Base-by-base conservation (phyloP, 495 filamentous ascomycete species). In the Bacidia gigantensis region DNA sequence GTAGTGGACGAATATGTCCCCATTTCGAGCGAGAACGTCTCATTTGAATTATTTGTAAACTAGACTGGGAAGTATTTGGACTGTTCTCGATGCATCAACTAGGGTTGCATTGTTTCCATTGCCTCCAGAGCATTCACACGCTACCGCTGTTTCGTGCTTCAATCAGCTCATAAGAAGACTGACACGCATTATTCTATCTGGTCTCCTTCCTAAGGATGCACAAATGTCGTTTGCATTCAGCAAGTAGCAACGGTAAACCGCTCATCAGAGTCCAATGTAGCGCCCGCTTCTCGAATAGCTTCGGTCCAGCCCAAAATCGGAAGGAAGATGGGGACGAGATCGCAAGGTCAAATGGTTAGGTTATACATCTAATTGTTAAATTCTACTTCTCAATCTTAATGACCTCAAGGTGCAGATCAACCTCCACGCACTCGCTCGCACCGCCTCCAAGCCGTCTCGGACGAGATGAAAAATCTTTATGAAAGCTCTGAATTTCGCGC, bases 131-230 rank as follows among this genome's bases (percentile, higher is more conserved):
- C n/a, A n/a, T n/a, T n/a, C n/a, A n/a, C n/a, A n/a, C n/a, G n/a
- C n/a, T n/a, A n/a, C n/a, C n/a, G n/a, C n/a, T n/a, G n/a, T n/a
- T n/a, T n/a, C n/a, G n/a, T n/a, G n/a, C n/a, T n/a, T n/a, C n/a
- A n/a, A n/a, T n/a, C n/a, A n/a, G n/a, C n/a, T n/a, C n/a, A n/a
- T n/a, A n/a, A n/a, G n/a, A n/a, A n/a, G n/a, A n/a, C n/a, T n/a
- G n/a, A n/a, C n/a, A n/a, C n/a, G n/a, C n/a, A n/a, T n/a, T n/a
- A n/a, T n/a, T n/a, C n/a, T n/a, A n/a, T n/a, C n/a, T n/a, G n/a
- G n/a, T n/a, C n/a, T n/a, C n/a, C n/a, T n/a, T n/a, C n/a, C 32
- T 39, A 39, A 39, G 10, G 32, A 47, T 47, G 45, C 45, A 47
- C 5, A 47, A 26, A 14, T 17, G 18, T 9, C 17, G 14, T n/a